Evolutionary conservation across 139 green algal species (phyloP), one percentile per base, ranked within the genome.

Genomic region (Gonium pectorale): DNA sequence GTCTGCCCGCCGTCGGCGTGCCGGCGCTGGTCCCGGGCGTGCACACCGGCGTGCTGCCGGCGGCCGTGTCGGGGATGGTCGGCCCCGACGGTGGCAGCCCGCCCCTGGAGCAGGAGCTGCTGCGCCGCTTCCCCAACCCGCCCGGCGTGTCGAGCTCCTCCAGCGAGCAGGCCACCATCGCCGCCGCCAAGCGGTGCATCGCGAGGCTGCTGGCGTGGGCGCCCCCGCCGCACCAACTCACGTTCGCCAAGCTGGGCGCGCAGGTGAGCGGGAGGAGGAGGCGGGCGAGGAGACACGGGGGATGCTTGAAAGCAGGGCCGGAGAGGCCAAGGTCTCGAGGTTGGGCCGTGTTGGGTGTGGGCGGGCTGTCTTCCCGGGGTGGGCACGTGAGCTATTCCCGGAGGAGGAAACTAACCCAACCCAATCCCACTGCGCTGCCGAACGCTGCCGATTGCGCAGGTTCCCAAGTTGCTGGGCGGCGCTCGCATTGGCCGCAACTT

Each of bases 181-280:
- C 77, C 0, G 41, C 77, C 19, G 77, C 77, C 21, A 83, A 83
- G 77, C 77, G 77, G 24, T 83, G 77, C 62, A 83, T 83, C 43
- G 77, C 77, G 31, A n/a, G 77, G 44, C 41, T 83, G 62, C n/a
- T 83, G 59, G 77, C 77, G 7, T 83, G 77, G 77, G 77, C 77
- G 60, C 77, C 77, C 62, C 77, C 77, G 43, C 77, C 77, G 31
- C 60, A 83, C 77, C 77, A 83, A 44, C 59, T 83, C 37, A 83
- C 77, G 2, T 83, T 83, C 21, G 77, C 77, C 41, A 83, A 83
- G 77, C 41, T 83, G n/a, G 77, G 77, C 8, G 77, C 77, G 60
- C 77, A 83, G 74, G 74, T 82, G 40, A 2, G 63, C 17, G 17
- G 54, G n/a, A n/a, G n/a, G n/a, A n/a, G n/a, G n/a, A n/a, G n/a